Evolutionary conservation across 2,329 filamentous ascomycete species (phyloP), one percentile per base, ranked within the genome.

Genomic region (Parastagonospora nodorum): DNA sequence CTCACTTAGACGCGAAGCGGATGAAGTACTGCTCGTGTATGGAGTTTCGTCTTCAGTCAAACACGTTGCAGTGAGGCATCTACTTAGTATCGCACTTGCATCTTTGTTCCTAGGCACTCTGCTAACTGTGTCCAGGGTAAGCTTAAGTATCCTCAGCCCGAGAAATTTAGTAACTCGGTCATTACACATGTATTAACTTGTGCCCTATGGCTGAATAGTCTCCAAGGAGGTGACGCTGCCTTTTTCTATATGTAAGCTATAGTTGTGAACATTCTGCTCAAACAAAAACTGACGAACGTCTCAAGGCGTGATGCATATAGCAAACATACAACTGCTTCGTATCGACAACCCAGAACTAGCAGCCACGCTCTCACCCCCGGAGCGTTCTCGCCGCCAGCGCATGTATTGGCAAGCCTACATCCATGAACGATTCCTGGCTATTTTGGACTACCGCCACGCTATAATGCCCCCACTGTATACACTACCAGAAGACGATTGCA

Each of bases 401-500:
- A 64, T 82, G 1, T 83, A 84, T 62, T 84, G 82, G 81, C 77
- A 82, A 54, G 77, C 76, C 10, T 84, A 80, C 57, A 80, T 84
- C 29, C 81, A 84, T 51, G 82, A 84, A 60, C 77, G 82, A 12
- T 84, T 84, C 60, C 60, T 81, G n/a, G 78, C 78, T 30, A 78
- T 84, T 24, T 70, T 80, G 4, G 77, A 81, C 33, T 80, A 80
- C 37, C 77, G 77, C 5, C 72, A 68, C n/a, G 69, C 74, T 4
- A 73, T 74, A 8, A 60, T 79, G n/a, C 69, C 68, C 5, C 73
- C 75, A 10, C 66, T 78, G 14, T 65, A 66, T 10, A 61, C 61
- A 2, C 63, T 75, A 5, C 77, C 77, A 0, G 74, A 77, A 39
- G 67, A 72, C 45, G 77, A 78, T 51, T 63, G 69, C 8, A 69